phyloP scores from a whole-genome alignment of 1,139 yeast species.

The Hemisphaericaspora xylofermentans region DNA sequence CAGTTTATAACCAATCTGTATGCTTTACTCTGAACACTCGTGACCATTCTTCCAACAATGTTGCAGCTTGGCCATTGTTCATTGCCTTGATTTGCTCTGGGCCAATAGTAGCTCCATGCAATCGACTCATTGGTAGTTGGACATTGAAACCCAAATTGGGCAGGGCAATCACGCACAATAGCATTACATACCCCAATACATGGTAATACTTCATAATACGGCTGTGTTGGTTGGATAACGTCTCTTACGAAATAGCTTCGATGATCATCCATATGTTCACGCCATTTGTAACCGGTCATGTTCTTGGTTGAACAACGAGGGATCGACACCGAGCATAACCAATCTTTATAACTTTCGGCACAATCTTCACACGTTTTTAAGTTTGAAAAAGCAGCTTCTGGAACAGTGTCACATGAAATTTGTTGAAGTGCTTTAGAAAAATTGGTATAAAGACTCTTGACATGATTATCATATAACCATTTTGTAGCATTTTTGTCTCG shows the following conservation, averaged over 20 bases:
- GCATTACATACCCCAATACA: conserved; percentile 80
- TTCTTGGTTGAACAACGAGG: conserved; percentile 73
- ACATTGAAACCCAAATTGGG: conserved; percentile 70
- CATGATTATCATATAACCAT: conserved; percentile 61
- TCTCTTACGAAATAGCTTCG: conserved; percentile 62
- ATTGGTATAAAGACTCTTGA: conserved; percentile 54
- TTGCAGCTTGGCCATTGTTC: conserved; percentile 46
- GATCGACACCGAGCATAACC: conserved; percentile 90
- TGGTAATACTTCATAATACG: conserved; percentile 81
- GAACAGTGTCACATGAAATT: conserved; percentile 70
- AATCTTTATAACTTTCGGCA: conserved; percentile 66
- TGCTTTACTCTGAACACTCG: conserved; percentile 1
- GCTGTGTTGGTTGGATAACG: conserved; percentile 54
- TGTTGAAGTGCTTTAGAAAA: conserved; percentile 78
- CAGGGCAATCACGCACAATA: conserved; percentile 82
- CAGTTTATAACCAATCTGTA: conserved; percentile 8
- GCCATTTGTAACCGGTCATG: conserved; percentile 44
- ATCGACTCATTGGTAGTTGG: conserved; percentile 50
- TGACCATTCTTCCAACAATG: conserved; percentile 36
- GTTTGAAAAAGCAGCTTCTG: conserved; percentile 74
- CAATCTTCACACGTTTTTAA: conserved; percentile 73
- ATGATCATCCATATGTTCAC: conserved; percentile 49
- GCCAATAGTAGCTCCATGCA: conserved; percentile 48
- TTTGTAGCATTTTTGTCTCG: conserved; percentile 22
- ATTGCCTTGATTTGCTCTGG: conserved; percentile 20